Evolutionary conservation across 2,329 filamentous ascomycete genomes (phyloP).

Genomic region (Aspergillus sp.): DNA sequence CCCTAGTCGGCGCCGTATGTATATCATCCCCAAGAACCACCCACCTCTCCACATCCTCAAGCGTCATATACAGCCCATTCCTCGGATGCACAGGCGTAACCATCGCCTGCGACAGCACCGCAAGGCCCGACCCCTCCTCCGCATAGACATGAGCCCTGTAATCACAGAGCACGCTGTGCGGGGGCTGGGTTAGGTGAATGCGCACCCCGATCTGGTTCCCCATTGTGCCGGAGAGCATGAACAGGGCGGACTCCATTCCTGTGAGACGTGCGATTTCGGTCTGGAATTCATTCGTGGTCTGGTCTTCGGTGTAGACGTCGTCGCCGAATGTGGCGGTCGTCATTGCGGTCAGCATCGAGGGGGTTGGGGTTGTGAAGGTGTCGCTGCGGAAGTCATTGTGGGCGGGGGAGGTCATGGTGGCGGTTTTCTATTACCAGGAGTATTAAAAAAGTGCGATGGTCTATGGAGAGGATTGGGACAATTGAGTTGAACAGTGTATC

Average conservation of each 20-base stretch:
- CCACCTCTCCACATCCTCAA: conserved; percentile 29
- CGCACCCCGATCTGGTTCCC: conserved; percentile 41
- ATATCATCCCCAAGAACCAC: conserved; percentile 21
- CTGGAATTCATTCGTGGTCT: conserved; percentile 29
- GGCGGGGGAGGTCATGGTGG: neutral
- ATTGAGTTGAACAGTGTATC: too few species aligned
- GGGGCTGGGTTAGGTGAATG: conserved; percentile 32
- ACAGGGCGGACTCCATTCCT: conserved; percentile 35
- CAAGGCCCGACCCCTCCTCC: conserved; percentile 30
- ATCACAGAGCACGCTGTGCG: conserved; percentile 35
- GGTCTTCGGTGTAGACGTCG: conserved; percentile 35
- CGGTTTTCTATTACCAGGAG: too few species aligned
- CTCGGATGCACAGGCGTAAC: conserved; percentile 28
- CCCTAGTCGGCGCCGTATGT: neutral
- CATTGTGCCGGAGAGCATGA: conserved; percentile 39
- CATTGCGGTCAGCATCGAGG: neutral
- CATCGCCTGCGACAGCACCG: conserved; percentile 33
- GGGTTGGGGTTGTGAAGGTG: conserved; percentile 8
- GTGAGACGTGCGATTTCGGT: conserved; percentile 29
- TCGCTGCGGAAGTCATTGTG: conserved; percentile 8
- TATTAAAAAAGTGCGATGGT: too few species aligned
- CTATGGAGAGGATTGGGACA: too few species aligned
- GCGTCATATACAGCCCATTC: conserved; percentile 36
- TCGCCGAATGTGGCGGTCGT: conserved; percentile 27
- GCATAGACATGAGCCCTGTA: conserved; percentile 35